These are phyloP conservation scores for Tardiomyces depauwii DNA, from an alignment of 1,139 yeast genomes.

Conservation along the genomic window DNA sequence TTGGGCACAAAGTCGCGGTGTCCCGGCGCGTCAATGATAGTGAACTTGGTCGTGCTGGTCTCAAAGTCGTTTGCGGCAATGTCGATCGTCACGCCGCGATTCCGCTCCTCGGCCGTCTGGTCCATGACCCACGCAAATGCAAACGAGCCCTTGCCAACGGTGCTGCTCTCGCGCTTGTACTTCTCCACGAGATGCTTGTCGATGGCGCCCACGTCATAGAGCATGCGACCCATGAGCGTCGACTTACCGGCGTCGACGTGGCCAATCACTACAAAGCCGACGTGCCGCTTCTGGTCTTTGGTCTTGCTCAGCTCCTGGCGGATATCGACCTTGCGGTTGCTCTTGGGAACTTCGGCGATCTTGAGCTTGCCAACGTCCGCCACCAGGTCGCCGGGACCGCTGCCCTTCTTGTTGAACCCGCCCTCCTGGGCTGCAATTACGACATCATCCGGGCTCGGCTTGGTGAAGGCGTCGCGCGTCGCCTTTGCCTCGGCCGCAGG, in stretches of 20 bases:
- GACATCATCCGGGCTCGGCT: constrained; percentile 79
- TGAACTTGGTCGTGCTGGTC: constrained; percentile 52
- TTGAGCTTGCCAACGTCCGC: constrained; percentile 5
- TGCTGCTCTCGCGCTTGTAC: constrained; percentile 68
- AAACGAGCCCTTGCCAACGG: constrained; percentile 82
- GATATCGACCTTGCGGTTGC: constrained; percentile 4
- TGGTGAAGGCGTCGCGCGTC: constrained; percentile 42
- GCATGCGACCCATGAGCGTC: constrained; percentile 80
- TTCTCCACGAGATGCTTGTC: constrained; percentile 69
- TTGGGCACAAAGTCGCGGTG: constrained; percentile 97
- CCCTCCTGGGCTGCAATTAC: constrained; percentile 36
- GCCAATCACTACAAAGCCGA: constrained; percentile 74
- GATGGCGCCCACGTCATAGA: constrained; percentile 73
- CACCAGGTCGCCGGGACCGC: constrained; percentile 4
- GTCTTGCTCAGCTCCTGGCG: constrained; percentile 5
- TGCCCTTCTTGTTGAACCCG: neutral
- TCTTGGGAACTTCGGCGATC: constrained; percentile 1
- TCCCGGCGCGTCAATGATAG: constrained; percentile 97
- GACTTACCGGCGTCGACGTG: constrained; percentile 99
- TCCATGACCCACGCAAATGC: constrained; percentile 98
- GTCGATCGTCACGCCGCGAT: constrained; percentile 83
- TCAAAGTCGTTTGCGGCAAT: constrained; percentile 78
- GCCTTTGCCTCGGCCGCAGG: constrained; percentile 20
- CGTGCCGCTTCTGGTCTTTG: constrained; percentile 39
- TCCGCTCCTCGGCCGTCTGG: constrained; percentile 83